phyloP scores from a whole-genome alignment of 306 rosid species.

The Fragaria iinumae region DNA sequence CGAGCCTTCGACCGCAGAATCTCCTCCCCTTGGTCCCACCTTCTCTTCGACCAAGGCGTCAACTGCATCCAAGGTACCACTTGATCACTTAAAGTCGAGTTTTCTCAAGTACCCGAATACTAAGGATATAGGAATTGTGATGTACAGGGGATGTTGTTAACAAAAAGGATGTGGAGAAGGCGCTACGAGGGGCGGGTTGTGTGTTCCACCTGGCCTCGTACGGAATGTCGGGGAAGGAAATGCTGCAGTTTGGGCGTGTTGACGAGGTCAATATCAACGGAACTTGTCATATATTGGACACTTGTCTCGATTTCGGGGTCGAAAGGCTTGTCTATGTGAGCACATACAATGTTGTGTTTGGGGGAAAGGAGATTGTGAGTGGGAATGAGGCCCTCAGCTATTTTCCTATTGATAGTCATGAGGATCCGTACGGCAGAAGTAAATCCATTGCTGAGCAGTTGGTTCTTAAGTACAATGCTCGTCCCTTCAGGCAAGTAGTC shows the following conservation, averaged over 20 bases:
- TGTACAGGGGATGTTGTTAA: slow-evolving; percentile 58
- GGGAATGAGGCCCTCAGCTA: slow-evolving; percentile 77
- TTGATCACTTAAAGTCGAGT: neutral
- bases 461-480: slow-evolving; percentile 74
- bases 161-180: slow-evolving; percentile 69
- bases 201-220: slow-evolving; percentile 88
- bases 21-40: slow-evolving; percentile 53
- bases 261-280: slow-evolving; percentile 83
- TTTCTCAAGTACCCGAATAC: neutral
- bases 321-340: slow-evolving; percentile 80
- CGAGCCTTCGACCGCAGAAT: slow-evolving; percentile 72
- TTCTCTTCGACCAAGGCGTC: slow-evolving; percentile 55
- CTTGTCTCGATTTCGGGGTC: slow-evolving; percentile 62
- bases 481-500: slow-evolving; percentile 50
- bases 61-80: slow-evolving; percentile 57
- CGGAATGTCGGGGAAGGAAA: slow-evolving; percentile 91
- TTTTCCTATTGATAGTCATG: slow-evolving; percentile 71
- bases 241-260: slow-evolving; percentile 77
- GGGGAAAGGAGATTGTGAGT: slow-evolving; percentile 64
- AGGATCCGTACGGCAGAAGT: slow-evolving; percentile 75
- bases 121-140: neutral
- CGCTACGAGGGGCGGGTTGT: slow-evolving; percentile 64
- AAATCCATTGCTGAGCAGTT: slow-evolving; percentile 93
- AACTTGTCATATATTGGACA: slow-evolving; percentile 71
- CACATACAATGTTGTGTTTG: slow-evolving; percentile 82